These are phyloP conservation scores for Echinosphaeria canescens DNA, from an alignment of 2,329 filamentous ascomycete genomes.

Conservation along the genomic window DNA sequence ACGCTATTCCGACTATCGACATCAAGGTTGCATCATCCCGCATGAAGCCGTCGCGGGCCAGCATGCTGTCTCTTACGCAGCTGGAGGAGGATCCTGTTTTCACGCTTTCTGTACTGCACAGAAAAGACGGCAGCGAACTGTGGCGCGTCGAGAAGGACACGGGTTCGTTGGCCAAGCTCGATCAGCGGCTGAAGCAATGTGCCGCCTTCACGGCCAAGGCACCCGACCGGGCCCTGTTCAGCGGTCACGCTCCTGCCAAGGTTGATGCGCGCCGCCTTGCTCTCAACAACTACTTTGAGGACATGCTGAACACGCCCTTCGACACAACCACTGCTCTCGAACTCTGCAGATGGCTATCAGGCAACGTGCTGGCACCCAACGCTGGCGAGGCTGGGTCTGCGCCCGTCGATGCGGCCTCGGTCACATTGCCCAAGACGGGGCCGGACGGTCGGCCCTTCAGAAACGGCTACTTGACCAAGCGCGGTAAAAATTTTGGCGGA, in stretches of 20 bases:
- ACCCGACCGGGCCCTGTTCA: conserved; percentile 74
- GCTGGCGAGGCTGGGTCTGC: conserved; percentile 27
- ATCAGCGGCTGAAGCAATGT: conserved; percentile 58
- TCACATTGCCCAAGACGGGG: conserved; percentile 20
- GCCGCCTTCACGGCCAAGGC: conserved; percentile 52
- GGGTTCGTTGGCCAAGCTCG: conserved; percentile 57
- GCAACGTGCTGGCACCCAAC: conserved; percentile 37
- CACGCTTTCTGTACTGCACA: conserved; percentile 66
- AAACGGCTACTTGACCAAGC: conserved; percentile 86
- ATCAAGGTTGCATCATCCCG: conserved; percentile 83
- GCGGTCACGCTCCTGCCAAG: conserved; percentile 80
- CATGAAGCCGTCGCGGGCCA: conserved; percentile 80
- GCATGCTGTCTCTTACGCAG: conserved; percentile 58
- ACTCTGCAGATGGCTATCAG: conserved; percentile 74
- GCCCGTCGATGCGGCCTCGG: conserved; percentile 13
- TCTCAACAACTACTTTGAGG: conserved; percentile 69
- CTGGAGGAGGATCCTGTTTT: conserved; percentile 88
- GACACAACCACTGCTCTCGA: conserved; percentile 57
- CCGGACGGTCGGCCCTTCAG: conserved; percentile 48
- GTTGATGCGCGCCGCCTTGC: conserved; percentile 69
- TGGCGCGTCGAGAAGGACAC: conserved; percentile 94
- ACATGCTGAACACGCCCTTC: conserved; percentile 62
- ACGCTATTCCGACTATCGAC: conserved; percentile 68
- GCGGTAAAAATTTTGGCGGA: conserved; percentile 95
- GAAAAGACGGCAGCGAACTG: conserved; percentile 55